Base-by-base conservation (phyloP, 768 basidiomycete species). In the Mrakia hoshinonis region DNA sequence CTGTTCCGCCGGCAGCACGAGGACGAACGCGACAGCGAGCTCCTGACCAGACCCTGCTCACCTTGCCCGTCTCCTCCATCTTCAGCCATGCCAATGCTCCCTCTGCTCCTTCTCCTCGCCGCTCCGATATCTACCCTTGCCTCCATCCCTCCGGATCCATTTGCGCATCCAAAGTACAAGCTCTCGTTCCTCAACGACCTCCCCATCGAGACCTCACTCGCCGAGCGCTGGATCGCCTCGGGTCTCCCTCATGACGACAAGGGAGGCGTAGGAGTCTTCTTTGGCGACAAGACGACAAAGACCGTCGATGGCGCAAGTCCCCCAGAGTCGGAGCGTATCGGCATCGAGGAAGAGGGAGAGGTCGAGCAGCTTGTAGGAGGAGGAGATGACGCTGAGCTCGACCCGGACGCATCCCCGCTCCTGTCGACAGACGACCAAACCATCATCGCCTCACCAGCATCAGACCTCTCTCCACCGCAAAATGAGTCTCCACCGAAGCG, bases 141-240 rank as follows among this genome's bases (percentile, higher is more conserved):
- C 31, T 67, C 54, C 1, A 61, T 36, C 55, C 70, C 65, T 20
- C 64, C 46, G 3, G 70, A 72, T 22, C 70, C 70, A 15, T 67
- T 67, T 34, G 65, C 70, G 0, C 63, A 67, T 38, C 70, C 70
- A 1, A 65, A 65, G 20, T 67, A 48, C 39, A 26, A 39, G 7
- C 70, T 72, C 54, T 20, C 31, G n/a, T 72, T 72, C 55, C 54
- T 72, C 36, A 72, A 72, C 65, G 65, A 72, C 29, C 65, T 61
- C 18, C 64, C 70, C 24, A 61, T 72, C 65, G 54, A 55, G 34
- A 12, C 13, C 29, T 58, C 55, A 9, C 26, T 29, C 24, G 70
- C 70, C 26, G n/a, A 61, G 5, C 54, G 52, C 2, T 61, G 46
- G 46, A 58, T 58, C 58, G 43, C n/a, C 0, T 34, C 48, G 22